phyloP scores from a whole-genome alignment of 2,329 filamentous ascomycete genomes.

The Orbilia brochopaga region DNA sequence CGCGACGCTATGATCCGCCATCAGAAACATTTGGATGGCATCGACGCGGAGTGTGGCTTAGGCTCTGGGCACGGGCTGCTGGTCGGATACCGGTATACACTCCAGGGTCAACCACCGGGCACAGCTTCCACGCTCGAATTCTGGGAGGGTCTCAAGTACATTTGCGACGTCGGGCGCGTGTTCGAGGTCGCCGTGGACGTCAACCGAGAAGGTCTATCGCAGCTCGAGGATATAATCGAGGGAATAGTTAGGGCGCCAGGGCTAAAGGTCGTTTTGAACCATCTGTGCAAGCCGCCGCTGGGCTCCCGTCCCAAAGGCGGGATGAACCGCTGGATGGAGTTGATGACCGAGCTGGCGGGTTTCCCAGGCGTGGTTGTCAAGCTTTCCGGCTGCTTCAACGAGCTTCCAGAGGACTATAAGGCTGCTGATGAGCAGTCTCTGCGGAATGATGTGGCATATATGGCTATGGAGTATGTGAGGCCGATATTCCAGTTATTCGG shows the following conservation, averaged over 20 bases:
- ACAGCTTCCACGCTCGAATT: slow-evolving; percentile 70
- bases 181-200: slow-evolving; percentile 89
- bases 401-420: slow-evolving; percentile 67
- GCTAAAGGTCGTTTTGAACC: slow-evolving; percentile 74
- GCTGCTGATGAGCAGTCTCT: slow-evolving; percentile 7
- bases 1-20: slow-evolving; percentile 69
- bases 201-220: slow-evolving; percentile 74
- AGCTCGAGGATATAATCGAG: slow-evolving; percentile 72
- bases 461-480: slow-evolving; percentile 55
- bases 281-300: slow-evolving; percentile 56
- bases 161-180: slow-evolving; percentile 68
- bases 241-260: slow-evolving; percentile 70
- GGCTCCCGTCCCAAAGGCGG: slow-evolving; percentile 50
- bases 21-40: slow-evolving; percentile 66
- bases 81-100: slow-evolving; percentile 79
- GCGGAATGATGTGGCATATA: slow-evolving; percentile 13
- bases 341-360: slow-evolving; percentile 12
- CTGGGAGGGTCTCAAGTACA: slow-evolving; percentile 69
- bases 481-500: slow-evolving; percentile 76
- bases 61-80: slow-evolving; percentile 60
- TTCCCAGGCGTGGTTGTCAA: slow-evolving; percentile 71
- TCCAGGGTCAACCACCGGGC: slow-evolving; percentile 76
- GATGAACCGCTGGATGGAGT: slow-evolving; percentile 50
- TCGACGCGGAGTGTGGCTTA: slow-evolving; percentile 62
- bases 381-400: slow-evolving; percentile 83